These are phyloP conservation scores for Westerdykella ornata DNA, from an alignment of 2,329 filamentous ascomycete genomes.

Conservation along the genomic window DNA sequence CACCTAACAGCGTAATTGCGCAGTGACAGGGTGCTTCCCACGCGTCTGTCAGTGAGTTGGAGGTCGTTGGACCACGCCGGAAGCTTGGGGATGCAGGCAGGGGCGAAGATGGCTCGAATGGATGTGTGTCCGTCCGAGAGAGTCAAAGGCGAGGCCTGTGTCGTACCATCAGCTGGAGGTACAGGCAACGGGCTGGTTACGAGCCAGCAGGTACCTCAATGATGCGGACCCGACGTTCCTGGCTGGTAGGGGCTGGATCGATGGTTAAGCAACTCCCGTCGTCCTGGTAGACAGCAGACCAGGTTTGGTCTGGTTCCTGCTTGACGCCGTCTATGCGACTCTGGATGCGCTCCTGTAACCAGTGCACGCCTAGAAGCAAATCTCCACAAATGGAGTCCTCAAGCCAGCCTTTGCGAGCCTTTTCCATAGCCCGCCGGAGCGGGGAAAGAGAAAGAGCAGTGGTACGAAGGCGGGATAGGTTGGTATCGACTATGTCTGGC, in stretches of 20 bases:
- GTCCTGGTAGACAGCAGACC: slow-evolving; percentile 26
- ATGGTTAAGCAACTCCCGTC: slow-evolving; percentile 33
- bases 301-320: slow-evolving; percentile 8
- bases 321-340: slow-evolving; percentile 5
- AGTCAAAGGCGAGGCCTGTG: slow-evolving; percentile 15
- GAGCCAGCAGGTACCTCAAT: background rate
- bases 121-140: slow-evolving; percentile 25
- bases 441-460: no score
- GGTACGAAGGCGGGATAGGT: background rate
- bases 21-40: slow-evolving; percentile 12
- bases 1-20: slow-evolving; percentile 20
- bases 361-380: slow-evolving; percentile 17
- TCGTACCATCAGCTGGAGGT: background rate
- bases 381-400: slow-evolving; percentile 16
- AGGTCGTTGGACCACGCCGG: slow-evolving; percentile 1
- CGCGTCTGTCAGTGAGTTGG: background rate
- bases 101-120: slow-evolving; percentile 14
- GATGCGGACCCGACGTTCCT: background rate
- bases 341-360: slow-evolving; percentile 15
- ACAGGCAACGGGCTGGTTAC: background rate
- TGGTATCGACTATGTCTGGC: no score
- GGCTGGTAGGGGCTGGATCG: background rate
- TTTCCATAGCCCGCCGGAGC: slow-evolving; percentile 8
- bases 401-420: slow-evolving; percentile 17
- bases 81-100: slow-evolving; percentile 9